Evolutionary conservation across 805 yeast species (phyloP).

Genomic region (Candida glaebosa): DNA sequence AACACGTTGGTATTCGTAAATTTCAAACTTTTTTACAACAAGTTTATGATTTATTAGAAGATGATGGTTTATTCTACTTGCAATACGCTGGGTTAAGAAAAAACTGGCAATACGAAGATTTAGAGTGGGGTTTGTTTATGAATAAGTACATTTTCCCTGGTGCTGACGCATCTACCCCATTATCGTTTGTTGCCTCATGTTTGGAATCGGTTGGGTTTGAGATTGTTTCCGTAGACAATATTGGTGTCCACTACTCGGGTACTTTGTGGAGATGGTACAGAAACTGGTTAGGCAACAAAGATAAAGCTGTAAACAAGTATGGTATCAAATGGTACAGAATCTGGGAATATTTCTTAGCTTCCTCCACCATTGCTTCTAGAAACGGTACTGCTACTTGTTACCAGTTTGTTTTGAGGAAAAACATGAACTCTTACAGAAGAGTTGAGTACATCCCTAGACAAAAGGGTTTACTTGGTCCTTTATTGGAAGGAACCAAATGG

Average conservation of each 20-base stretch:
- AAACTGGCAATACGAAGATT: conserved; percentile 91
- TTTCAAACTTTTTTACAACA: conserved; percentile 72
- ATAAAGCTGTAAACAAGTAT: conserved; percentile 70
- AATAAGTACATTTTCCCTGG: conserved; percentile 96
- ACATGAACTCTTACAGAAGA: conserved; percentile 79
- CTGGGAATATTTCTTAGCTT: conserved; percentile 88
- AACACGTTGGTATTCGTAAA: conserved; percentile 91
- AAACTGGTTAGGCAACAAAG: conserved; percentile 86
- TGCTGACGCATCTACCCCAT: conserved; percentile 94
- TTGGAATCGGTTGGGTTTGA: conserved; percentile 87
- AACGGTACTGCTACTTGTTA: conserved; percentile 92
- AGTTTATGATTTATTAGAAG: conserved; percentile 83
- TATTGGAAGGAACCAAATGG: conserved; percentile 56
- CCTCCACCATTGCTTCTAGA: conserved; percentile 80
- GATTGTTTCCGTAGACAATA: conserved; percentile 76
- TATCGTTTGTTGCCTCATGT: conserved; percentile 72
- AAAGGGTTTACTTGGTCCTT: conserved; percentile 64
- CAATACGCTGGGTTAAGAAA: conserved; percentile 91
- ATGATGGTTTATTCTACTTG: conserved; percentile 82
- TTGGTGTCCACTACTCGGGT: conserved; percentile 90
- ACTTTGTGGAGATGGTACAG: conserved; percentile 93
- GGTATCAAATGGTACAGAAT: conserved; percentile 89
- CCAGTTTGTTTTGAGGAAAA: conserved; percentile 89
- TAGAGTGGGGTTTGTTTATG: conserved; percentile 93
- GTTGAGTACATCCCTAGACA: conserved; percentile 76